phyloP scores from a whole-genome alignment of 2,329 filamentous ascomycete species.

The Nothophaeocryptopus gaeumannii region DNA sequence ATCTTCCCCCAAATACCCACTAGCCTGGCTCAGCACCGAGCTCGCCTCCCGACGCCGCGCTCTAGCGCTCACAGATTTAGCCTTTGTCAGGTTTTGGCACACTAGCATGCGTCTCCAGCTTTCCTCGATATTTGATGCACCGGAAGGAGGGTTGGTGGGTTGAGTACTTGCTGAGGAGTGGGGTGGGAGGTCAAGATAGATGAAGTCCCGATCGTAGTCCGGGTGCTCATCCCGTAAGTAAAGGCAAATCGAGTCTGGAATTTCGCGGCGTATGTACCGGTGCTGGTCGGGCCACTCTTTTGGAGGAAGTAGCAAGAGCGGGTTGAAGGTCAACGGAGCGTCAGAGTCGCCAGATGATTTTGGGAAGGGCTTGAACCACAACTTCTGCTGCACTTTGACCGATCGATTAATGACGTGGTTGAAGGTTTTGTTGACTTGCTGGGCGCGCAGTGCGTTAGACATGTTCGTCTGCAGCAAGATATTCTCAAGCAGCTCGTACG shows the following conservation, averaged over 20 bases:
- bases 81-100: too few species aligned
- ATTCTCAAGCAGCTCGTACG: conserved; percentile 15
- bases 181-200: neutral
- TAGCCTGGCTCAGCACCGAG: too few species aligned
- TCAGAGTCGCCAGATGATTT: too few species aligned
- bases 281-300: neutral
- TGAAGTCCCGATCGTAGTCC: neutral
- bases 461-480: conserved; percentile 7
- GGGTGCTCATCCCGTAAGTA: neutral
- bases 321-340: too few species aligned
- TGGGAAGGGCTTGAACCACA: conserved; percentile 7
- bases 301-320: too few species aligned
- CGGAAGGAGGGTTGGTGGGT: too few species aligned
- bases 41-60: too few species aligned
- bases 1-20: too few species aligned
- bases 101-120: too few species aligned
- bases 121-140: too few species aligned
- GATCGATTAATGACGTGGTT: conserved; percentile 13
- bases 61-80: too few species aligned
- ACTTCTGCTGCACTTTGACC: conserved; percentile 3
- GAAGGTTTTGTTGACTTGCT: conserved; percentile 14
- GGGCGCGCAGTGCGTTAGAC: conserved; percentile 2
- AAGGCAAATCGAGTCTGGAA: neutral
- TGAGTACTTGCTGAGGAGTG: too few species aligned
- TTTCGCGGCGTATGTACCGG: neutral